Conservation (phyloP, 176 grass and related monocot genomes). For the Puccinellia tenuiflora region DNA sequence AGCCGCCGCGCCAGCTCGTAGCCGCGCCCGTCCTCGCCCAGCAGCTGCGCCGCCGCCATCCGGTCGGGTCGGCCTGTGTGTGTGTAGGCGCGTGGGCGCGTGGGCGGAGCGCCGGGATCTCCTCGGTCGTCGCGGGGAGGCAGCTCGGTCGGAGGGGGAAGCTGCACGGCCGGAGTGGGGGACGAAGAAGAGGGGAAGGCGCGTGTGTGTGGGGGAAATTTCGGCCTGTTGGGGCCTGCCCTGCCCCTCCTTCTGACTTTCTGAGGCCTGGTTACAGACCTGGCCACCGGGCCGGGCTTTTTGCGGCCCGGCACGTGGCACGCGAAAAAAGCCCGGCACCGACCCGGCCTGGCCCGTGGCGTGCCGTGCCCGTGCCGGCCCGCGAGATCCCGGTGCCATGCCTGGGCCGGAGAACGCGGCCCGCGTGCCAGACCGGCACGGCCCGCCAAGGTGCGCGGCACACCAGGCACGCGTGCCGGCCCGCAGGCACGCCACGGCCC, state of each 20-base stretch:
- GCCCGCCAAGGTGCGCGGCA: too few species aligned
- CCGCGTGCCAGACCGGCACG: too few species aligned
- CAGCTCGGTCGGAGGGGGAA: not conserved
- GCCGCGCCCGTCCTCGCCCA: conserved; percentile 87
- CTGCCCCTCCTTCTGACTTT: too few species aligned
- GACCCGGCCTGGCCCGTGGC: too few species aligned
- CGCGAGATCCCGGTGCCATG: too few species aligned
- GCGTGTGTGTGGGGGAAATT: not conserved
- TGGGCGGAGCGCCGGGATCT: conserved; percentile 9
- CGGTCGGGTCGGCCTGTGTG: not conserved
- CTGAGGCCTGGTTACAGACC: not conserved
- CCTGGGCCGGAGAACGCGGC: too few species aligned
- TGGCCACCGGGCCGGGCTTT: too few species aligned
- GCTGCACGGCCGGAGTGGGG: not conserved
- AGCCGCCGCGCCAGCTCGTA: conserved; percentile 85
- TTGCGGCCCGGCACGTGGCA: too few species aligned
- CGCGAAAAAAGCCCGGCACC: too few species aligned
- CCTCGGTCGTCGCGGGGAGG: conserved; percentile 1
- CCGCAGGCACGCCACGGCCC: too few species aligned
- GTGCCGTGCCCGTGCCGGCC: too few species aligned
- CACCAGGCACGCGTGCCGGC: too few species aligned
- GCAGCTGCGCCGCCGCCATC: conserved; percentile 54
- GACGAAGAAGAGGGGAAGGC: not conserved
- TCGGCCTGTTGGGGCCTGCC: not conserved
- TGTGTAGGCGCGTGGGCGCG: not conserved